Evolutionary conservation across 225 moss, liverwort and hornwort genomes (phyloP).

Genomic region (Marchantia paleacea): DNA sequence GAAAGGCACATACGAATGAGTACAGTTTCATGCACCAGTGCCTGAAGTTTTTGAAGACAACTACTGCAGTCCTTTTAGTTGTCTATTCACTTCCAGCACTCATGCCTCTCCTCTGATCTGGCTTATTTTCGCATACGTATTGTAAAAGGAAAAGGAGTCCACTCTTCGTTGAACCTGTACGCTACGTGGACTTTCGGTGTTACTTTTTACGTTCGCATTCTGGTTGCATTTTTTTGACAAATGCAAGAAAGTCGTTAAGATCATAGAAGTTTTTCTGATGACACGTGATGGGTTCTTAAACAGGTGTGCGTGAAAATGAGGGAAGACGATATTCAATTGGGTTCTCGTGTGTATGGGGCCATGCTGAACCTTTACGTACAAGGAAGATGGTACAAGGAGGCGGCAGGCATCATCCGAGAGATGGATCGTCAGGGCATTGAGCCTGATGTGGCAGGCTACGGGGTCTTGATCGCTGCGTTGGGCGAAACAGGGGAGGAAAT

Average conservation of each 20-base stretch:
- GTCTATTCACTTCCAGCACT: too few relatives aligned
- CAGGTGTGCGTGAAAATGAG: constrained; percentile 74
- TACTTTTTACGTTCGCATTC: background rate
- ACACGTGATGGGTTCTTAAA: constrained; percentile 7
- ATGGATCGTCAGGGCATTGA: constrained; percentile 71
- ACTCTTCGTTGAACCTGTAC: too few relatives aligned
- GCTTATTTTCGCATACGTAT: too few relatives aligned
- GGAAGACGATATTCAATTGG: constrained; percentile 34
- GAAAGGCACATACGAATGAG: too few relatives aligned
- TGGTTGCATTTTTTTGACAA: too few relatives aligned
- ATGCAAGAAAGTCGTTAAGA: too few relatives aligned
- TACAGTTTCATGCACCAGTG: too few relatives aligned
- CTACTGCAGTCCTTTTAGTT: too few relatives aligned
- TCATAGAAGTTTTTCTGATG: background rate
- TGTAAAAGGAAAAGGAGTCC: too few relatives aligned
- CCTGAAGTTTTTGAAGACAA: too few relatives aligned
- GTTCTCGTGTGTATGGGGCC: constrained; percentile 57
- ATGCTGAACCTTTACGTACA: constrained; percentile 73
- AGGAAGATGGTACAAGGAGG: constrained; percentile 78
- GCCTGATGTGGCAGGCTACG: constrained; percentile 77
- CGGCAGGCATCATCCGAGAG: constrained; percentile 60
- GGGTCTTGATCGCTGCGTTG: constrained; percentile 68
- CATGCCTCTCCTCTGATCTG: too few relatives aligned
- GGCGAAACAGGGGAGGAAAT: constrained; percentile 64
- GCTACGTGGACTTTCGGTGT: background rate